Base-by-base conservation (phyloP, 371 early-diverging fungal species). In the Blakeslea trispora region DNA sequence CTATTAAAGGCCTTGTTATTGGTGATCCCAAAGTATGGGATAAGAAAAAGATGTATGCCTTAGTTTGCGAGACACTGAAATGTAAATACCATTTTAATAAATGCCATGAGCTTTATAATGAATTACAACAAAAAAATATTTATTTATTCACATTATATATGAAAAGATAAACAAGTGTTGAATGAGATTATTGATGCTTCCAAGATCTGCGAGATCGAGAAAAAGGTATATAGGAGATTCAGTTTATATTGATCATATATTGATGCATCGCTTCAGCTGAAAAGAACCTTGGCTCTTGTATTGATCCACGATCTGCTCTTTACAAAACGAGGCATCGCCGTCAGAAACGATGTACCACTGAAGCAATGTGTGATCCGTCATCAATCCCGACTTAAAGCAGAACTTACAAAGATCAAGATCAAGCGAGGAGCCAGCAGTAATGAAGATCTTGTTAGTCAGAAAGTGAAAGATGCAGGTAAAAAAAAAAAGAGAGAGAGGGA, bases 51-150 rank as follows among this genome's bases (percentile, higher is more conserved):
- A 81, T 94, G 81, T 94, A 92, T 59, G 96, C 94, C 19, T 70
- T 95, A 45, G 84, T 96, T 34, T 95, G 94, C 68, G 93, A 95
- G 57, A 93, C 96, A 2, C 82, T 96, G 63, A 94, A 95, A 78
- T 88, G 93, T 91, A 79, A 61, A 83, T 5, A 7, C 24, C 39
- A 34, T 17, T 17, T 24, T 9, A 24, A 39, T 23, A 10, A 31
- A 22, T 48, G 45, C 21, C n/a, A 46, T 45, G 13, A 13, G 14
- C 37, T 37, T 37, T n/a, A n/a, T n/a, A n/a, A n/a, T n/a, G n/a
- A n/a, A n/a, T 28, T 28, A 28, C 7, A 28, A 28, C 28, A 28
- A 28, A 28, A 3, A 28, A 28, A 28, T 28, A 7, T 28, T 5
- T 28, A 28, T 2, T 37, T 37, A 37, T n/a, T n/a, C n/a, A n/a